Evolutionary conservation across 441 rosid genomes (phyloP).

Genomic region (Erysimum cheiri): DNA sequence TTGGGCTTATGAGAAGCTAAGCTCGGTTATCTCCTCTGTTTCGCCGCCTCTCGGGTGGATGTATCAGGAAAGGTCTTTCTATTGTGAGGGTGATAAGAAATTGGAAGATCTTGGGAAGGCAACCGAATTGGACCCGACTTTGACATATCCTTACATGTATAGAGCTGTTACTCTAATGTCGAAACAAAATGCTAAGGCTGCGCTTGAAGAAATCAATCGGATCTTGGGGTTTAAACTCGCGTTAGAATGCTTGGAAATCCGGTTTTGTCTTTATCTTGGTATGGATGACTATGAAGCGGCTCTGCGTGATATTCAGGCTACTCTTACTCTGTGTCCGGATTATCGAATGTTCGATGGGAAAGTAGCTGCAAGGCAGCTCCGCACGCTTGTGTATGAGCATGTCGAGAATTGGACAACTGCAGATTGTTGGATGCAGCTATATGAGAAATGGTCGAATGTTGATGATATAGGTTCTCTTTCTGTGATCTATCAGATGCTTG

Average conservation of each 20-base stretch:
- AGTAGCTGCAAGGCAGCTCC: constrained; percentile 84
- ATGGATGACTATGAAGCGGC: constrained; percentile 87
- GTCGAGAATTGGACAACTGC: constrained; percentile 92
- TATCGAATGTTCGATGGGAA: constrained; percentile 95
- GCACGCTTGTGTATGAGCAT: constrained; percentile 88
- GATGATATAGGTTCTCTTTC: constrained; percentile 98
- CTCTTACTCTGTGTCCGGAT: constrained; percentile 84
- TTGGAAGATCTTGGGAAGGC: constrained; percentile 88
- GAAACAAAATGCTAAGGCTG: constrained; percentile 74
- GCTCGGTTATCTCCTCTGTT: constrained; percentile 74
- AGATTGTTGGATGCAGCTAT: constrained; percentile 98
- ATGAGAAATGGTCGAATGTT: constrained; percentile 95
- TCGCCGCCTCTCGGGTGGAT: constrained; percentile 90
- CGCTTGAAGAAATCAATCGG: constrained; percentile 85
- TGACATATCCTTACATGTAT: constrained; percentile 94
- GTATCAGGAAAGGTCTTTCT: constrained; percentile 94
- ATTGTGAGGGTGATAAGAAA: constrained; percentile 75
- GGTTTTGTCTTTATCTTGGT: constrained; percentile 91
- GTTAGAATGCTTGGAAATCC: constrained; percentile 89
- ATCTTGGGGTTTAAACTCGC: constrained; percentile 94
- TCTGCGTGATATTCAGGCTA: constrained; percentile 91
- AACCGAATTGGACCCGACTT: constrained; percentile 86
- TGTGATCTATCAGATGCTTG: constrained; percentile 98
- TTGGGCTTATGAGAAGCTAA: constrained; percentile 81
- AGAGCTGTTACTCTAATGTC: constrained; percentile 87